Evolutionary conservation across 257 asterid species (phyloP).

Genomic region (Solanum gracilifrons): DNA sequence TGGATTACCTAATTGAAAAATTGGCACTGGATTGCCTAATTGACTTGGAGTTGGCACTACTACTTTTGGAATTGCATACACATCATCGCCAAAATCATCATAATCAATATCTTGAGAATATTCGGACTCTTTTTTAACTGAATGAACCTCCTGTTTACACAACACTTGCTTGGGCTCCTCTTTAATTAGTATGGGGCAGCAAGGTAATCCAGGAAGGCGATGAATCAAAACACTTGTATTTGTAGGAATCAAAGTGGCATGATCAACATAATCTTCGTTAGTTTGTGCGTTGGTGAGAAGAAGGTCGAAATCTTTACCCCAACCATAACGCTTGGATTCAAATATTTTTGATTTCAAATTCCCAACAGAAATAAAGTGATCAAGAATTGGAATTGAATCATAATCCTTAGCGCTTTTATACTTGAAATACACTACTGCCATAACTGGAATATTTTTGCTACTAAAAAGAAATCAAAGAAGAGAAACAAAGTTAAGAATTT

Average conservation of each 20-base stretch:
- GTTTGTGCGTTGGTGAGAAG: neutral
- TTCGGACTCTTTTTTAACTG: neutral
- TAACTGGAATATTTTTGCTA: neutral
- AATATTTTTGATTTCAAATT: neutral
- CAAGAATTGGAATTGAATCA: neutral
- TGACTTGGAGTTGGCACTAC: neutral
- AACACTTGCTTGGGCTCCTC: neutral
- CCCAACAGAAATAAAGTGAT: neutral
- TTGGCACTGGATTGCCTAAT: neutral
- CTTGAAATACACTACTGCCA: neutral
- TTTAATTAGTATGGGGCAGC: neutral
- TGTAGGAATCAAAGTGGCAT: neutral
- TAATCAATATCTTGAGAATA: neutral
- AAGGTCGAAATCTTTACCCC: neutral
- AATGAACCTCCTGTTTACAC: neutral
- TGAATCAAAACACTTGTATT: neutral
- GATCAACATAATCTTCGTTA: neutral
- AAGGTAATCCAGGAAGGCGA: neutral
- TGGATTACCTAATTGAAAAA: neutral
- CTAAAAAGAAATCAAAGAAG: neutral
- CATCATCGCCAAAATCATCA: neutral
- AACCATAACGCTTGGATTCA: neutral
- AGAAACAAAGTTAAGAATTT: neutral
- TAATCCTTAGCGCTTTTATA: neutral
- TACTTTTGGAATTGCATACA: neutral